Evolutionary conservation across 208 protist species (phyloP), one percentile per base, ranked within the genome.

Genomic region (Trypanosoma vivax): DNA sequence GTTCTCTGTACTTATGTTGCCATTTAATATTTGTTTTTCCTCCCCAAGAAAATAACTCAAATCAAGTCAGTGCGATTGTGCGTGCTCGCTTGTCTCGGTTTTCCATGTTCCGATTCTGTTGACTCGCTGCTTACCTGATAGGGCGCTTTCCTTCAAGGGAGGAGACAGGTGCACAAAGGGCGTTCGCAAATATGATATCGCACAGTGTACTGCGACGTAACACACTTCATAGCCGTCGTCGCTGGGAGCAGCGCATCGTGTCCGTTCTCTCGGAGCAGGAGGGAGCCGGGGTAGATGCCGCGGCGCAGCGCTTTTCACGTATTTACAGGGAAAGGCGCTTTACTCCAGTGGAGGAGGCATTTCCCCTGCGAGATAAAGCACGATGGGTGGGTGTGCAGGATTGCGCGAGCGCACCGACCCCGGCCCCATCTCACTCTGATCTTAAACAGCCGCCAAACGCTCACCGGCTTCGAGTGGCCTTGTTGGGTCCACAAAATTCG

Each of bases 201-300:
- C 46, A 46, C 14, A 43, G 1, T 13, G 2, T 56, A 2, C 21
- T 21, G 18, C 50, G 46, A 14, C 21, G 37, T 13, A 24, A 60
- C 24, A 74, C 70, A 5, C 42, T 92, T 39, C 78, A 88, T 27
- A 82, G 58, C 49, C 71, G 87, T 0, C 78, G 84, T n/a, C 76
- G 83, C 5, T 95, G 88, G 85, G 82, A 92, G 70, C 76, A 91
- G 65, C 84, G 84, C 40, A 73, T 95, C 24, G 76, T 78, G 5
- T 81, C 78, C 0, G 68, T 88, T 18, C 69, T 95, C 0, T 66
- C 70, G 5, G 71, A 88, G 28, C 68, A 63, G 23, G 72, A 66
- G n/a, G 78, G 90, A 38, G 65, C 62, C 11, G 48, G 56, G 28
- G 72, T 86, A 10, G 79, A 92, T 46, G 48, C 63, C 5, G 81